Evolutionary conservation across 495 filamentous ascomycete species (phyloP).

Genomic region (Letharia columbiana): DNA sequence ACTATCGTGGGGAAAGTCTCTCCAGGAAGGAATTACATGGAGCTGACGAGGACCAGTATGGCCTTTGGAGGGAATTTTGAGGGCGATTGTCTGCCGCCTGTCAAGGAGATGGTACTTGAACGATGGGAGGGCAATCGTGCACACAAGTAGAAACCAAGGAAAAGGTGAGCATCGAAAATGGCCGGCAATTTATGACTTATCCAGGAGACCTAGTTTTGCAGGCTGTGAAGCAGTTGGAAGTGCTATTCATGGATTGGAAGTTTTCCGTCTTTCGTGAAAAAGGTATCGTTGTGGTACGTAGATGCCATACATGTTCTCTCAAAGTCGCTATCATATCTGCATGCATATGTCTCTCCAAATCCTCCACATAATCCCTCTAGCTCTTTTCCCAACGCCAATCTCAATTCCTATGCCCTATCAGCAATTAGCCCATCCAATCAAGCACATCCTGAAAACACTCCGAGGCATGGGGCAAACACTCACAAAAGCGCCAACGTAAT

Average conservation of each 20-base stretch:
- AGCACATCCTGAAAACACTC: too few species aligned
- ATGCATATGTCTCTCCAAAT: background rate
- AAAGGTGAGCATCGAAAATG: too few species aligned
- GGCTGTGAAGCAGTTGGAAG: too few species aligned
- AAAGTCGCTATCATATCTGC: background rate
- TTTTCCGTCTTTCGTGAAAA: background rate
- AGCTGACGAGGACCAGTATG: background rate
- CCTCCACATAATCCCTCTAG: background rate
- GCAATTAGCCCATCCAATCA: slow-evolving; percentile 2
- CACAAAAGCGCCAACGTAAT: slow-evolving; percentile 78
- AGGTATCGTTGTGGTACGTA: background rate
- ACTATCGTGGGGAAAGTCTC: background rate
- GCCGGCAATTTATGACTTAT: too few species aligned
- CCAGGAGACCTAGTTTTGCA: too few species aligned
- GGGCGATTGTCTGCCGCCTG: background rate
- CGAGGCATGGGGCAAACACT: slow-evolving; percentile 31
- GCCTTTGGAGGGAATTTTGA: background rate
- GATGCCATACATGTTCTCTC: background rate
- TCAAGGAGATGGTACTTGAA: background rate
- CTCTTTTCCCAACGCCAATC: background rate
- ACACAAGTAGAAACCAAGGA: background rate
- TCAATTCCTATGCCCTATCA: slow-evolving; percentile 1
- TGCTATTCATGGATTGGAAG: too few species aligned
- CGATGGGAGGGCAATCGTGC: background rate
- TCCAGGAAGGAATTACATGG: background rate